Percentiles rank a stretch among this genome's conserved stretches.
phyloP scores from a whole-genome alignment of 495 filamentous ascomycete genomes.

The Penicillium lagena region DNA sequence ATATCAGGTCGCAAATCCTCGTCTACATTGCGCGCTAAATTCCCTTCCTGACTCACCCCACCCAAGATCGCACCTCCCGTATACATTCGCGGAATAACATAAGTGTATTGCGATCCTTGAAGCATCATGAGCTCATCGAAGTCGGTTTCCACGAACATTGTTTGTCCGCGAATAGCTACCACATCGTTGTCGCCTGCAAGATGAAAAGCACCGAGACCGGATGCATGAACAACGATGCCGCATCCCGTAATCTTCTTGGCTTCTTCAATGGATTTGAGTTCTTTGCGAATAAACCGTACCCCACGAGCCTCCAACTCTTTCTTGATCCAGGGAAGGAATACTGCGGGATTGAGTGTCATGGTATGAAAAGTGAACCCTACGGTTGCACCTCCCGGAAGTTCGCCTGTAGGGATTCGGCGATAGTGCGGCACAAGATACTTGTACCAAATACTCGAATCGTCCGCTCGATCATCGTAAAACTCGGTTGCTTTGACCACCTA shows the following conservation, averaged over 20 bases:
- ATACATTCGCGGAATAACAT: conserved; percentile 12
- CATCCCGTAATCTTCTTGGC: conserved; percentile 1
- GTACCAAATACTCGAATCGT: conserved; percentile 15
- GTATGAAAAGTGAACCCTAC: conserved; percentile 7
- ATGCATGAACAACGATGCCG: conserved; percentile 9
- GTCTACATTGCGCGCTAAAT: conserved; percentile 5
- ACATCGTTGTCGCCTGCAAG: conserved; percentile 9
- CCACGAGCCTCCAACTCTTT: conserved; percentile 4
- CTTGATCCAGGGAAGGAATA: conserved; percentile 10
- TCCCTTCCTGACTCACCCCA: conserved; percentile 8
- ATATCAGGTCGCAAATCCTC: conserved; percentile 6
- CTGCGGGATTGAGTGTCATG: conserved; percentile 10
- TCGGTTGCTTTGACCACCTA: conserved; percentile 9
- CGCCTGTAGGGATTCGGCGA: background rate
- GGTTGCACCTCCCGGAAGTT: conserved; percentile 4
- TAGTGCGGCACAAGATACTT: conserved; percentile 10
- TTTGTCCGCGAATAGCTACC: conserved; percentile 10
- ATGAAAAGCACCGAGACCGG: conserved; percentile 4
- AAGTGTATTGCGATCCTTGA: conserved; percentile 13
- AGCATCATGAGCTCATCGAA: conserved; percentile 7
- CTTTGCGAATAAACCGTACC: conserved; percentile 6
- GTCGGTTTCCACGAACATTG: conserved; percentile 10
- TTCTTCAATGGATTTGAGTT: conserved; percentile 2
- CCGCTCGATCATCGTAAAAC: conserved; percentile 10
- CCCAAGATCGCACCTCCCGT: conserved; percentile 10